A percentile compares a stretch with the other conserved stretches of the same genome.
Conservation (phyloP, 2,329 filamentous ascomycete species). For the Drechslerella coelobrocha region DNA sequence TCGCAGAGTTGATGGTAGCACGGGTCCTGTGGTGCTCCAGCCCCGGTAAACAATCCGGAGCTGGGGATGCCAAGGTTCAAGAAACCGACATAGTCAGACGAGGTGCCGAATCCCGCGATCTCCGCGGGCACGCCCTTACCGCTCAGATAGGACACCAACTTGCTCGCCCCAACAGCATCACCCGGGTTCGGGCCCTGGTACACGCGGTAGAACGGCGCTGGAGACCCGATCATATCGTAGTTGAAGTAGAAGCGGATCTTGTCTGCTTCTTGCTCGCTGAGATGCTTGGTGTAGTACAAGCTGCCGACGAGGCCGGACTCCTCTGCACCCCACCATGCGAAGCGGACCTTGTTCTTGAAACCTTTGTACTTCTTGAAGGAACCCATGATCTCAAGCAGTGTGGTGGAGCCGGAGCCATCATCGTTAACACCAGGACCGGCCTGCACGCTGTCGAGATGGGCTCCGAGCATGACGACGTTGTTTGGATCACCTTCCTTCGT, state of each 20-base stretch:
- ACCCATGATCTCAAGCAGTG: slow-evolving; percentile 66
- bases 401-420: slow-evolving; percentile 68
- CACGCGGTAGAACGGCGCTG: slow-evolving; percentile 59
- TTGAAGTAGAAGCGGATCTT: slow-evolving; percentile 72
- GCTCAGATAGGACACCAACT: slow-evolving; percentile 65
- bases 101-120: slow-evolving; percentile 58
- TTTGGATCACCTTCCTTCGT: slow-evolving; percentile 65
- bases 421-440: slow-evolving; percentile 69
- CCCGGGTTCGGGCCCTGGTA: slow-evolving; percentile 58
- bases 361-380: slow-evolving; percentile 64
- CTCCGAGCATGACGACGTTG: slow-evolving; percentile 67
- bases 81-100: slow-evolving; percentile 67
- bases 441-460: slow-evolving; percentile 68
- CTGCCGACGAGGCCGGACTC: slow-evolving; percentile 69
- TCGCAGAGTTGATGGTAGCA: slow-evolving; percentile 66
- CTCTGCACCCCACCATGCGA: slow-evolving; percentile 70
- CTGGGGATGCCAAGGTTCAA: slow-evolving; percentile 64
- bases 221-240: slow-evolving; percentile 72
- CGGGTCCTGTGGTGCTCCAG: slow-evolving; percentile 64
- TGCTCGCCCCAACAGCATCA: slow-evolving; percentile 58
- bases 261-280: slow-evolving; percentile 63
- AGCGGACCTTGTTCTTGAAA: slow-evolving; percentile 65
- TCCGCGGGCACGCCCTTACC: slow-evolving; percentile 60
- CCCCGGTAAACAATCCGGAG: slow-evolving; percentile 68
- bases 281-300: slow-evolving; percentile 64